Conservation (phyloP, 2,329 filamentous ascomycete genomes). For the Paraphoma sp. region DNA sequence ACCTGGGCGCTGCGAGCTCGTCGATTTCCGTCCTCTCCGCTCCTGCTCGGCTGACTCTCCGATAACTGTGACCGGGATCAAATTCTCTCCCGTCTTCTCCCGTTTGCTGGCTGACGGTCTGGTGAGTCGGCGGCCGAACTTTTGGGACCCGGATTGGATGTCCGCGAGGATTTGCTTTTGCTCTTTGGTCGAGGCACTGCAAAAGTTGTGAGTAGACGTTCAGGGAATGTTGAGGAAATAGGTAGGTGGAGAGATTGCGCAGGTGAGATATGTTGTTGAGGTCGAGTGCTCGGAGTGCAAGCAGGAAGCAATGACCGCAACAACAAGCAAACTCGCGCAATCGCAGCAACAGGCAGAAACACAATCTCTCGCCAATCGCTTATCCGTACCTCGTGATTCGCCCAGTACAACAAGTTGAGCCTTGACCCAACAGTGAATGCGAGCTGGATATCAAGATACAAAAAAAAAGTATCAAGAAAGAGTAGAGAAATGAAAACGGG, state of each 20-base stretch:
- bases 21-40: slow-evolving; percentile 42
- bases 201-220: slow-evolving; percentile 13
- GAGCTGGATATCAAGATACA: not conserved
- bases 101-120: slow-evolving; percentile 26
- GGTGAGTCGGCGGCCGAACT: slow-evolving; percentile 43
- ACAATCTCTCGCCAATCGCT: not conserved
- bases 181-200: slow-evolving; percentile 42
- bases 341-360: not conserved
- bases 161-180: slow-evolving; percentile 49
- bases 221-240: not conserved
- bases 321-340: not conserved
- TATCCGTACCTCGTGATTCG: not conserved
- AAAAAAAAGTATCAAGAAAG: slow-evolving; percentile 11
- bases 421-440: not conserved
- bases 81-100: slow-evolving; percentile 31
- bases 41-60: slow-evolving; percentile 35
- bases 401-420: not conserved
- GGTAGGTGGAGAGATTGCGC: not conserved
- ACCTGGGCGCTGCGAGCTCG: slow-evolving; percentile 37
- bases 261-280: not conserved
- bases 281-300: not conserved
- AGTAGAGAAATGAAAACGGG: slow-evolving; percentile 14
- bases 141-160: slow-evolving; percentile 46
- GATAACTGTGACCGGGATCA: slow-evolving; percentile 38
- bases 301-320: not conserved